Conservation (phyloP, 2,329 filamentous ascomycete species). For the Neoscytalidium dimidiatum region DNA sequence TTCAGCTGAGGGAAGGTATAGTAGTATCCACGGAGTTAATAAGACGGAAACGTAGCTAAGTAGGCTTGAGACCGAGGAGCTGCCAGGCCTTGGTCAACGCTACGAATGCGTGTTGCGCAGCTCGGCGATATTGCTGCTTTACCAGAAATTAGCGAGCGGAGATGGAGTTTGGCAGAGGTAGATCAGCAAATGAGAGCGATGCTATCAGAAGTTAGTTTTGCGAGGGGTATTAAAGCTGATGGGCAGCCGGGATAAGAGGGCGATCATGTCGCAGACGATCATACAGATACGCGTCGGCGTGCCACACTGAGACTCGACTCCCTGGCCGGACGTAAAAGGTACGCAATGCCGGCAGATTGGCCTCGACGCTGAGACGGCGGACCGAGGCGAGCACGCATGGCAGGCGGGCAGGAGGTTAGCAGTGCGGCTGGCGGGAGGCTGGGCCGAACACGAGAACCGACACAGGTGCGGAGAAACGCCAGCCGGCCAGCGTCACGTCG, state of each 20-base stretch:
- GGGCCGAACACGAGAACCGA: neutral
- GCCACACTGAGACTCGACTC: neutral
- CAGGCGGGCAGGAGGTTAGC: neutral
- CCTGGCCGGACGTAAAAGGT: neutral
- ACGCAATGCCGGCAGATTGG: neutral
- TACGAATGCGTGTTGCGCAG: neutral
- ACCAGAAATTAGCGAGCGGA: neutral
- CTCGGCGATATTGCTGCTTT: neutral
- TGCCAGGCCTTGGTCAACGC: neutral
- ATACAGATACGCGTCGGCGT: neutral
- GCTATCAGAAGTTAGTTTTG: neutral
- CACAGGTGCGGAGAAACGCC: neutral
- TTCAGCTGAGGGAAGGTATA: neutral
- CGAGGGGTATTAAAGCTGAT: neutral
- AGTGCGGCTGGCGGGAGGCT: conserved; percentile 3
- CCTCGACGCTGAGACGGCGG: neutral
- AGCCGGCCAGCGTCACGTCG: neutral
- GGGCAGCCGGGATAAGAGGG: neutral
- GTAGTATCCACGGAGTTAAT: neutral
- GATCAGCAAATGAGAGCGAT: neutral
- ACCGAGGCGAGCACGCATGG: neutral
- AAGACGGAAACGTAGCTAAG: neutral
- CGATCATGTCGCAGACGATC: conserved; percentile 6
- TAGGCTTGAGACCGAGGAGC: neutral
- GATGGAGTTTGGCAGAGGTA: neutral